phyloP scores from a whole-genome alignment of 2,329 filamentous ascomycete genomes.

The Atkinsonella hypoxylon region DNA sequence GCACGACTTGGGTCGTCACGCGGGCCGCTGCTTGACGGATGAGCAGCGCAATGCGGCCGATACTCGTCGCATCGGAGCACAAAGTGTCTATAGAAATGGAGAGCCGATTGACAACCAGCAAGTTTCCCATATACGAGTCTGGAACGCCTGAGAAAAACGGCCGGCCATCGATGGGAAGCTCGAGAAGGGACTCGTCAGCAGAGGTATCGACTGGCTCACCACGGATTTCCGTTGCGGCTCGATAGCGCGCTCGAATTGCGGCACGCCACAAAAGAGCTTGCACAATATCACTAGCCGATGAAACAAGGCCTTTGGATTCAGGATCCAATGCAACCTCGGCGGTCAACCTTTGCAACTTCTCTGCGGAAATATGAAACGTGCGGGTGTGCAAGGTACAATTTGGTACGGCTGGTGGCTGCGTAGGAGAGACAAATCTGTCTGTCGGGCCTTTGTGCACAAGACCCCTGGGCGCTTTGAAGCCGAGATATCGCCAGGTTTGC shows the following conservation, averaged over 20 bases:
- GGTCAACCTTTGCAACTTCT: slow-evolving; percentile 19
- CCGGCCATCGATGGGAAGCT: slow-evolving; percentile 20
- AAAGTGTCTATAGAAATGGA: slow-evolving; percentile 14
- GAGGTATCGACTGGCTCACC: slow-evolving; percentile 9
- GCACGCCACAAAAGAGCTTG: slow-evolving; percentile 29
- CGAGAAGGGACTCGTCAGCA: slow-evolving; percentile 20
- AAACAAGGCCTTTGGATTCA: slow-evolving; percentile 12
- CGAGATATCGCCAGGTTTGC: slow-evolving; percentile 15
- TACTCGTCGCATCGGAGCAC: slow-evolving; percentile 16
- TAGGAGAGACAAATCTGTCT: slow-evolving; percentile 4
- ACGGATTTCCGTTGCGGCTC: slow-evolving; percentile 15
- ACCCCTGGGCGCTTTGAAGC: slow-evolving; percentile 8
- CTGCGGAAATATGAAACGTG: slow-evolving; percentile 19
- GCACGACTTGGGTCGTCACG: slow-evolving; percentile 15
- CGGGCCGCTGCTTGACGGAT: slow-evolving; percentile 15
- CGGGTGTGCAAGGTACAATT: slow-evolving; percentile 11
- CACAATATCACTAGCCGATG: slow-evolving; percentile 25
- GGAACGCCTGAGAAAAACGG: slow-evolving; percentile 19
- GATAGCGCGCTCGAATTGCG: slow-evolving; percentile 22
- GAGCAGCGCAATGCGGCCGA: slow-evolving; percentile 13
- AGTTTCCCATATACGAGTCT: slow-evolving; percentile 17
- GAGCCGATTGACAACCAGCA: slow-evolving; percentile 17
- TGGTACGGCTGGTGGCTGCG: slow-evolving; percentile 1
- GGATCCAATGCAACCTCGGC: slow-evolving; percentile 16
- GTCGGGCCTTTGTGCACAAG: background rate